These are phyloP conservation scores for Eucalyptus sp. DNA, from an alignment of 345 rosid species.

Conservation along the genomic window DNA sequence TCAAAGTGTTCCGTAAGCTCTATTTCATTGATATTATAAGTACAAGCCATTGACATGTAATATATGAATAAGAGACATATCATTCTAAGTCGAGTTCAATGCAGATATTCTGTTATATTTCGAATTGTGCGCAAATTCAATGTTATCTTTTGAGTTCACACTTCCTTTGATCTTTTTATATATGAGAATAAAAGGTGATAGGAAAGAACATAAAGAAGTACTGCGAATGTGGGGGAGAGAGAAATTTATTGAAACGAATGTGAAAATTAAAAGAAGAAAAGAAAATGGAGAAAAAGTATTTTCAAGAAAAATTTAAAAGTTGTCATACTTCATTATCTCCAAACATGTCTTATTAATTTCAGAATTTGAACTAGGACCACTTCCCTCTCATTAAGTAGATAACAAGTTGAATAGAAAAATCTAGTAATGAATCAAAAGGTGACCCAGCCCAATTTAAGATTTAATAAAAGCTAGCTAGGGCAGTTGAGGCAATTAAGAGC, in stretches of 20 bases:
- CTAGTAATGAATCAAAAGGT: neutral
- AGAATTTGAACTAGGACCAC: neutral
- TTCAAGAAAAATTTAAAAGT: neutral
- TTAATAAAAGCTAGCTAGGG: neutral
- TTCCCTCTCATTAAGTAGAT: neutral
- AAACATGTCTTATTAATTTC: neutral
- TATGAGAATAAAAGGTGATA: neutral
- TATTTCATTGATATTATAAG: neutral
- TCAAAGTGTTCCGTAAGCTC: neutral
- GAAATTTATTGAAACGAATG: no score
- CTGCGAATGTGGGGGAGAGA: neutral
- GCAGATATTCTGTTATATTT: neutral
- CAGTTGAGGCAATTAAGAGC: neutral
- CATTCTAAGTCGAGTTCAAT: neutral
- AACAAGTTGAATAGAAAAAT: neutral
- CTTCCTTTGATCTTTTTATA: neutral
- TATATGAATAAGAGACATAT: neutral
- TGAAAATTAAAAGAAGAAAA: no score
- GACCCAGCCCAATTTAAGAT: neutral
- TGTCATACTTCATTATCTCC: neutral
- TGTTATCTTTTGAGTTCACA: neutral
- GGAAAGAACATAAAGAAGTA: neutral
- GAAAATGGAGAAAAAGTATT: neutral
- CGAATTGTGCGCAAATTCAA: fast-evolving
- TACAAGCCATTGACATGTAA: neutral